phyloP scores from a whole-genome alignment of 208 protist species.

The Tetramitus jugosus region DNA sequence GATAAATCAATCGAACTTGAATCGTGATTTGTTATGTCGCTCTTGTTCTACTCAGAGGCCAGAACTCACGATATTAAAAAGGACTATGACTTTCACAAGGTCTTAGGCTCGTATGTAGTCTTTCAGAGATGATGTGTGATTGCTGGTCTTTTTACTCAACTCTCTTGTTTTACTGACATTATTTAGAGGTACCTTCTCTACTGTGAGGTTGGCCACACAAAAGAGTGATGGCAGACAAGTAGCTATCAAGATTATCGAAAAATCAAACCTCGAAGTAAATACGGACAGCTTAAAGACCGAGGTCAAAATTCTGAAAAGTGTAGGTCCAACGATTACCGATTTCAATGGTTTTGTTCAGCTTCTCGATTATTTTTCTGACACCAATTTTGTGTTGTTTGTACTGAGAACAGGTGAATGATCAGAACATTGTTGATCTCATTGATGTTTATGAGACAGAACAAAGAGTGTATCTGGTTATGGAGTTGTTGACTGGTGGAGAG shows the following conservation, averaged over 20 bases:
- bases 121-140: background rate
- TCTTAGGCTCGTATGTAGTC: background rate
- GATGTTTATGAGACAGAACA: slow-evolving; percentile 32
- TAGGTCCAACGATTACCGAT: no score
- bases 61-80: slow-evolving; percentile 21
- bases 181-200: slow-evolving; percentile 10
- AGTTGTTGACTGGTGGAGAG: slow-evolving; percentile 37
- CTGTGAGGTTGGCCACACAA: background rate
- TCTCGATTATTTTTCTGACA: slow-evolving; percentile 16
- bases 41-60: background rate
- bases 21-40: no score
- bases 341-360: slow-evolving; percentile 36
- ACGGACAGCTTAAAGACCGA: slow-evolving; percentile 31
- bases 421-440: slow-evolving; percentile 12
- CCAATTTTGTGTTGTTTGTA: no score
- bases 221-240: slow-evolving; percentile 6
- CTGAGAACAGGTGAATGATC: no score
- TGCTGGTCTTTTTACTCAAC: background rate
- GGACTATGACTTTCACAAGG: background rate
- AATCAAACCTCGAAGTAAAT: slow-evolving; percentile 35
- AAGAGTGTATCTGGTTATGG: slow-evolving; percentile 40
- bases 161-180: background rate
- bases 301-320: slow-evolving; percentile 33
- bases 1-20: no score
- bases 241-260: slow-evolving; percentile 42